Percentiles rank a stretch among this genome's conserved stretches.
These are phyloP conservation scores for Sechiopsis laciniata DNA, from an alignment of 306 rosid genomes.

Conservation along the genomic window DNA sequence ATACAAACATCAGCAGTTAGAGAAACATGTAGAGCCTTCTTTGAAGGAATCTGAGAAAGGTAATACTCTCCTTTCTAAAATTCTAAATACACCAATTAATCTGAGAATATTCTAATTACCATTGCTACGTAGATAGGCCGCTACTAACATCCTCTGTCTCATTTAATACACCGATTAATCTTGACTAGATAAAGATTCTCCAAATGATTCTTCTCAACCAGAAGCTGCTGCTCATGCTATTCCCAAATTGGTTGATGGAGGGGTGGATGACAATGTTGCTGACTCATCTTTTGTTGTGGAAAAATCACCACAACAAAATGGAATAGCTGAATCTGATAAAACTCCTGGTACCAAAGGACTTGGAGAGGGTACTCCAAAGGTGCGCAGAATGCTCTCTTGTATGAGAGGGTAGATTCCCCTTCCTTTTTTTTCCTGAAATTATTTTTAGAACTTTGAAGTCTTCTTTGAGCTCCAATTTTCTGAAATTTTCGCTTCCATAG, in stretches of 20 bases:
- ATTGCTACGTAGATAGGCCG: too few species aligned
- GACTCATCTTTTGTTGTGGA: slow-evolving; percentile 58
- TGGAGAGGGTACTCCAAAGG: slow-evolving; percentile 95
- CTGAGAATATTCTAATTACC: too few species aligned
- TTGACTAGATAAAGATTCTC: slow-evolving; percentile 35
- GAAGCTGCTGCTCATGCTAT: slow-evolving; percentile 26
- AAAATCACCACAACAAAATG: slow-evolving; percentile 62
- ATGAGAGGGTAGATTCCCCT: slow-evolving; percentile 11
- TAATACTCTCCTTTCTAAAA: slow-evolving; percentile 3
- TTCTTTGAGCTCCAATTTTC: neutral
- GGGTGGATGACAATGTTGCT: slow-evolving; percentile 31
- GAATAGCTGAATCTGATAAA: slow-evolving; percentile 39
- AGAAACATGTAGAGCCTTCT: slow-evolving; percentile 38
- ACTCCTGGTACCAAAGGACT: slow-evolving; percentile 45
- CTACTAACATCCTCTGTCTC: too few species aligned
- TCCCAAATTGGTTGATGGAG: slow-evolving; percentile 40
- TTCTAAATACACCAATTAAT: too few species aligned
- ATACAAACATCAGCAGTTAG: slow-evolving; percentile 49
- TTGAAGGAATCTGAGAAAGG: slow-evolving; percentile 44
- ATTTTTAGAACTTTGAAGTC: neutral
- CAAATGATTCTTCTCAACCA: slow-evolving; percentile 31
- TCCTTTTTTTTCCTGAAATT: neutral
- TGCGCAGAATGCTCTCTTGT: slow-evolving; percentile 28
- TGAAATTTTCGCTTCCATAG: neutral
- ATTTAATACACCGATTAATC: neutral